Base-by-base conservation (phyloP, 2,329 filamentous ascomycete species). In the Scortechinia acanthostroma region DNA sequence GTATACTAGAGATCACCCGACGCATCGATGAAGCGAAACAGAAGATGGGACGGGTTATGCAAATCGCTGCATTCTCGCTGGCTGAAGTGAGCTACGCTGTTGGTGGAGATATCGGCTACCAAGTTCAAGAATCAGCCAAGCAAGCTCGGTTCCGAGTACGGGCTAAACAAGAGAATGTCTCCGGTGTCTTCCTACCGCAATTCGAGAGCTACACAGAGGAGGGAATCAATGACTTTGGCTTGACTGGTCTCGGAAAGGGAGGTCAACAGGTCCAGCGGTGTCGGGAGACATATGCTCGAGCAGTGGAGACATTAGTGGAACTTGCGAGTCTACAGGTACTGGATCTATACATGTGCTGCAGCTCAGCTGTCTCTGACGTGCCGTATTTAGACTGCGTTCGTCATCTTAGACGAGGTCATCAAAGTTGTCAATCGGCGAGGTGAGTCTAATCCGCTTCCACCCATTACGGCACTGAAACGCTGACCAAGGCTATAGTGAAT, bases 1-100 rank as follows among this genome's bases (percentile, higher is more conserved):
- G 19, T 17, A 16, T 22, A 22, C 53, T 62, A 88, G 93, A 98
- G 58, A 98, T 98, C 58, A 96, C 93, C 43, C 82, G 83, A 63
- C 86, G 93, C 59, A 98, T 98, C 66, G 91, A 98, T 70, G 93
- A 98, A 66, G 93, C 93, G 35, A 98, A 98, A 69, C 87, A 91
- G 56, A 98, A 98, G 73, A 98, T 98, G 91, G 93, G 93, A 47
- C 81, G 91, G 23, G 93, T 98, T 28, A 98, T 98, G 93, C 91
- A 97, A 66, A 95, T 98, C 59, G 93, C 93, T 33, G 91, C 93
- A 42, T 97, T 98, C 69, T 97, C 91, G 37, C 77, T 98, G 16
- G 93, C 93, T 48, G 93, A 97, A 70, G 93, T 98, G 46, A 95
- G 90, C 43, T 98, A 98, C 59, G 93, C 93, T 21, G 90, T 96